Evolutionary conservation across 208 protist genomes (phyloP), one percentile per base, ranked within the genome.

Genomic region (Crithidia fasciculata): DNA sequence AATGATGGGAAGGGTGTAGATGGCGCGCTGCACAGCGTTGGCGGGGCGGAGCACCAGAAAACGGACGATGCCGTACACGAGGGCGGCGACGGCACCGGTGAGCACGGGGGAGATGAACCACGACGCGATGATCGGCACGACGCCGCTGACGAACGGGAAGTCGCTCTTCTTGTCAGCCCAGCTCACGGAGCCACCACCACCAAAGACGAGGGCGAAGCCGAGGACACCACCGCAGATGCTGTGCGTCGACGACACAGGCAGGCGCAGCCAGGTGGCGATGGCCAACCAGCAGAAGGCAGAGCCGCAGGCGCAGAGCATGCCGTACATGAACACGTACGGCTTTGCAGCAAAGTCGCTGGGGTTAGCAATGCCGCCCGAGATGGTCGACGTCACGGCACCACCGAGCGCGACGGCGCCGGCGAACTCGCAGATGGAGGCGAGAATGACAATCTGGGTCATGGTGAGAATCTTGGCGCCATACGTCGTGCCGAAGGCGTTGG

Each of bases 401-500:
- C 84, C 84, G 44, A 89, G 78, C 37, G 69, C 59, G 40, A 91
- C 69, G n/a, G 87, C 76, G 37, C 89, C 89, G 13, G 54, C 54
- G 71, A 92, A 90, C 74, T 91, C 86, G 54, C 77, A 86, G 61
- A 91, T 79, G 68, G 82, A 71, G 43, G 85, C 88, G 40, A 95
- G 70, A 41, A 89, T 45, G 56, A 89, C 77, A 68, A 88, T 89
- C 58, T 85, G 69, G 49, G 58, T 64, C n/a, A 92, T 58, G 44
- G 72, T 90, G 43, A 94, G 66, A 12, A 86, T 74, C 52, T 86
- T 87, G 8, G 81, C 50, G 44, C 85, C 86, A 54, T 92, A 87
- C 36, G 80, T 82, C 8, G 89, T 92, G 19, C 77, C 89, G 68
- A 95, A 91, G 53, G 87, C 80, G 75, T 95, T 95, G 61, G 83